A percentile compares a stretch with the other conserved stretches of the same genome.
phyloP scores from a whole-genome alignment of 352 stramenopile genomes.

The Globisporangium sylvaticum region DNA sequence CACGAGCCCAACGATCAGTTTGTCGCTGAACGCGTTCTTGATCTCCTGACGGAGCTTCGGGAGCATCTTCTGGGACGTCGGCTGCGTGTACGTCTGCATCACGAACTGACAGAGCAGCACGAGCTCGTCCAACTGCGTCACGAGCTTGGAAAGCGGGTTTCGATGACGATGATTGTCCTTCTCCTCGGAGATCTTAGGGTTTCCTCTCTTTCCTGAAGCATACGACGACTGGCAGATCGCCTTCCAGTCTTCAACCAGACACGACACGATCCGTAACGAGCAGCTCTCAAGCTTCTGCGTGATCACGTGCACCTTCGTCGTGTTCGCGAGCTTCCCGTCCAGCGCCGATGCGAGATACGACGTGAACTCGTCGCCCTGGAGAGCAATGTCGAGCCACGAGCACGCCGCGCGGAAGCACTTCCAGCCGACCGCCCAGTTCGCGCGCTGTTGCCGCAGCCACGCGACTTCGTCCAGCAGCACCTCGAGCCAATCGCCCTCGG shows the following conservation, averaged over 20 bases:
- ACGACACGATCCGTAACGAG: slow-evolving; percentile 20
- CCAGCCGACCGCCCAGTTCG: slow-evolving; percentile 56
- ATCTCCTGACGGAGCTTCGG: slow-evolving; percentile 45
- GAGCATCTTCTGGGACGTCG: slow-evolving; percentile 36
- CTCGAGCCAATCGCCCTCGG: slow-evolving; percentile 23
- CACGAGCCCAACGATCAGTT: slow-evolving; percentile 41
- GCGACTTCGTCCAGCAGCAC: slow-evolving; percentile 32
- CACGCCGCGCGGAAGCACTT: slow-evolving; percentile 59
- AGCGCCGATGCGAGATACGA: slow-evolving; percentile 49
- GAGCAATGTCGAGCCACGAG: slow-evolving; percentile 46
- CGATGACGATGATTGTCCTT: background rate
- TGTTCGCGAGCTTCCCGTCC: slow-evolving; percentile 44
- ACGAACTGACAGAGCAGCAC: slow-evolving; percentile 43
- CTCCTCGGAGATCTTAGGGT: background rate
- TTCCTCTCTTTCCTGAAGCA: background rate
- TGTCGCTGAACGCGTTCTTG: slow-evolving; percentile 32
- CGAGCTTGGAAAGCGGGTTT: slow-evolving; percentile 11
- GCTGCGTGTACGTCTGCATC: slow-evolving; percentile 14
- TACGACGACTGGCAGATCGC: slow-evolving; percentile 9
- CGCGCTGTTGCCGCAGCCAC: slow-evolving; percentile 21
- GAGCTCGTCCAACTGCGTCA: slow-evolving; percentile 33
- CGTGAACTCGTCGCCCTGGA: slow-evolving; percentile 28
- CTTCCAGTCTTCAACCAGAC: slow-evolving; percentile 50
- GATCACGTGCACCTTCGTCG: slow-evolving; percentile 30
- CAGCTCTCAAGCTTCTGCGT: slow-evolving; percentile 27